A percentile compares a stretch with the other conserved stretches of the same genome.
phyloP scores from a whole-genome alignment of 2,329 filamentous ascomycete genomes.

The Aspergillus pseudotamarii region DNA sequence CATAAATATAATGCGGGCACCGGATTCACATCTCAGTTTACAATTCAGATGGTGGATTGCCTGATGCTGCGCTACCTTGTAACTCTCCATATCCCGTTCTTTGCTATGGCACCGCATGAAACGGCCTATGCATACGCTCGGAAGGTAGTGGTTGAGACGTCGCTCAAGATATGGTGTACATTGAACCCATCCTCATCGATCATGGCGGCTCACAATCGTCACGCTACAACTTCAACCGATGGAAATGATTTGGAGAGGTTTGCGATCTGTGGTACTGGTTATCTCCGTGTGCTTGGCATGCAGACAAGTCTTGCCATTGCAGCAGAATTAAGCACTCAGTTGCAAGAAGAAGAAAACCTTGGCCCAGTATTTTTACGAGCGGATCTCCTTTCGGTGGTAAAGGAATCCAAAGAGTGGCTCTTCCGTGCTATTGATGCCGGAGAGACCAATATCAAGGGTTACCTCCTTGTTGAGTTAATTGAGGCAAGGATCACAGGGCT shows the following conservation, averaged over 20 bases:
- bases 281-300: conserved; percentile 21
- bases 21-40: conserved; percentile 19
- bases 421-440: conserved; percentile 49
- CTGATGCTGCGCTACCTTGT: conserved; percentile 31
- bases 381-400: conserved; percentile 36
- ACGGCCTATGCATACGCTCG: conserved; percentile 51
- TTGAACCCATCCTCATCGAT: conserved; percentile 35
- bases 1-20: conserved; percentile 12
- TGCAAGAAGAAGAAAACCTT: conserved; percentile 31
- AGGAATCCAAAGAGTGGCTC: conserved; percentile 46
- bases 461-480: conserved; percentile 47
- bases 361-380: conserved; percentile 28
- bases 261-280: conserved; percentile 39
- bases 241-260: conserved; percentile 45
- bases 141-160: conserved; percentile 52
- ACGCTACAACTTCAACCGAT: conserved; percentile 3
- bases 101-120: conserved; percentile 23
- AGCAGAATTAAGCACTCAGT: conserved; percentile 28
- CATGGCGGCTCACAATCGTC: conserved; percentile 8
- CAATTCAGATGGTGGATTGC: conserved; percentile 27
- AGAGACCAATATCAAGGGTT: conserved; percentile 60
- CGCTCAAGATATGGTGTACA: conserved; percentile 51
- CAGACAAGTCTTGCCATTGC: conserved; percentile 27
- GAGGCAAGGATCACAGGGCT: conserved; percentile 49
- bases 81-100: conserved; percentile 35